Percentiles rank a stretch among this genome's conserved stretches.
These are phyloP conservation scores for Paracorniculantispora psalliotae DNA, from an alignment of 2,329 filamentous ascomycete genomes.

Conservation along the genomic window DNA sequence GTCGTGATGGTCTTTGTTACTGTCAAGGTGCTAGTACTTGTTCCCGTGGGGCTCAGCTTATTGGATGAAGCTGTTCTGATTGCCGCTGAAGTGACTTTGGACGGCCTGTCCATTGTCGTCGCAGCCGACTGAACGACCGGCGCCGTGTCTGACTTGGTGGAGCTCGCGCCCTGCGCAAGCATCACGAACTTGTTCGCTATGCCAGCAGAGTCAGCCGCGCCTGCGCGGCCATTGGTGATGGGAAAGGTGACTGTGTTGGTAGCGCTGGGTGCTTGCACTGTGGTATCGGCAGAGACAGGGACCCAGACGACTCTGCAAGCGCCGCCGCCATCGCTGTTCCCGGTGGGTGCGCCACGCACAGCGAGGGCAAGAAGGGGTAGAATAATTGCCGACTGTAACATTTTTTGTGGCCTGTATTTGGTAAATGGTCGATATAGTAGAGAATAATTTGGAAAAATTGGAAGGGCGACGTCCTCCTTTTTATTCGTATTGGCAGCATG, in stretches of 20 bases:
- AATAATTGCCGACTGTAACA: constrained; percentile 2
- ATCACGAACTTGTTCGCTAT: not conserved
- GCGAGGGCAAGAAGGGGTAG: not conserved
- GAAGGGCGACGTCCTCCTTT: constrained; percentile 4
- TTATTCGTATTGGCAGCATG: not conserved
- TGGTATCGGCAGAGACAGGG: not conserved
- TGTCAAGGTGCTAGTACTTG: not conserved
- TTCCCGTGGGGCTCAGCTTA: constrained; percentile 8
- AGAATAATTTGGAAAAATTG: constrained; percentile 1
- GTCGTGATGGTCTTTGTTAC: not conserved
- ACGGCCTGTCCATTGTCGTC: not conserved
- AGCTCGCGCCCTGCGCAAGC: not conserved
- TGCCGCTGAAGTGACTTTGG: not conserved
- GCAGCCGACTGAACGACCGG: not conserved
- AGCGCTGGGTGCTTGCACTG: not conserved
- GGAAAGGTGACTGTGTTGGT: not conserved
- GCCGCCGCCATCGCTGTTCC: not conserved
- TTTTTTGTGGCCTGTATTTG: not conserved
- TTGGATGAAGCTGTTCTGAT: not conserved
- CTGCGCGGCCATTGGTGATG: not conserved
- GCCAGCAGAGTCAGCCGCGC: not conserved
- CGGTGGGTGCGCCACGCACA: not conserved
- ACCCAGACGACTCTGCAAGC: not conserved
- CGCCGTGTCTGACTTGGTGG: not conserved
- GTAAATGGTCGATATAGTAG: not conserved